Base-by-base conservation (phyloP, 805 yeast genomes). In the Kodamaea hsintzibuensis region DNA sequence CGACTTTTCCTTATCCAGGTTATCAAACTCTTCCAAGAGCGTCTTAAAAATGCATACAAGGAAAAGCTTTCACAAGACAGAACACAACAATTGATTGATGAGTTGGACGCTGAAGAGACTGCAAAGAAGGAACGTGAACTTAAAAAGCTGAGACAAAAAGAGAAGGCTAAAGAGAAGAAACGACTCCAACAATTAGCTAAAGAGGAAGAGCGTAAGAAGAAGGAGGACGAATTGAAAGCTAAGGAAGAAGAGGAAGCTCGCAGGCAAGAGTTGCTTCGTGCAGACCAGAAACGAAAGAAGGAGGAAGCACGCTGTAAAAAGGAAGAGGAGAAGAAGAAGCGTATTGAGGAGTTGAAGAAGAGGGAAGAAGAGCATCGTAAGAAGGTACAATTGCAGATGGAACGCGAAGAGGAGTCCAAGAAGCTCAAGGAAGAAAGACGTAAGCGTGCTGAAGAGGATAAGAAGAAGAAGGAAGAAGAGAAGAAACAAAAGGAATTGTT, bases 61-160 rank as follows among this genome's bases (percentile, higher is more conserved):
- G 92, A 87, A 61, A 87, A 84, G 58, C 82, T 88, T 47, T 92
- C 96, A 10, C 90, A 87, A 55, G 95, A 88, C 61, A 78, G 86
- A 54, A 80, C 87, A 9, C 73, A 78, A 54, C 81, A 79, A 55
- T 75, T 88, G 57, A 76, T 88, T 55, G 83, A 80, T 63, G 93
- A 88, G 62, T 72, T 87, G 45, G 91, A 87, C 59, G 85, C 83
- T 7, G 93, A 86, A 68, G 86, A 85, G 57, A 73, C 72, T 47
- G 82, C 84, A 46, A 81, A 84, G 67, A 84, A 80, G 63, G 88
- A 82, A 49, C 82, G 80, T 56, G 89, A 85, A 61, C 82, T 84
- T 64, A 85, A 84, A 66, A 86, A 86, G 60, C 78, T 77, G 64
- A 76, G 78, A 59, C 85, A 83, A 67, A 82, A 80, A 64, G 91